Evolutionary conservation across 2,329 filamentous ascomycete genomes (phyloP), one percentile per base, ranked within the genome.

Genomic region (Ceratocystis smalleyi): DNA sequence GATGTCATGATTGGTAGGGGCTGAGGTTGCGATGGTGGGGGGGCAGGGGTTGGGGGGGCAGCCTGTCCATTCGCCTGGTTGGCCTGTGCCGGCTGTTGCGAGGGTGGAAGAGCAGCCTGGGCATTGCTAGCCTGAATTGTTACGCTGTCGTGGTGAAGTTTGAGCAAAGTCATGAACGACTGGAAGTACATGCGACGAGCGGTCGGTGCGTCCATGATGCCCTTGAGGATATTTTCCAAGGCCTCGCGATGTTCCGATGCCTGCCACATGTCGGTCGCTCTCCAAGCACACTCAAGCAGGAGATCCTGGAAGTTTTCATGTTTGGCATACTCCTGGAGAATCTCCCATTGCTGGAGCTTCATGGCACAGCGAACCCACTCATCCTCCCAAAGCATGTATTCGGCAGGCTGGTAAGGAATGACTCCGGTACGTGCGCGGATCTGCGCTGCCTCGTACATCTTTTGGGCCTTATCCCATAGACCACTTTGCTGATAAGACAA

Each of bases 321-420:
- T 75, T 99, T 99, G 3, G 94, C 91, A 71, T 97, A 97, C 70
- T 99, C 95, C 67, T 91, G 90, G 43, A 99, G 75, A 65, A 99
- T 92, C 70, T 99, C 94, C 94, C 94, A 99, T 72, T 99, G 95
- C 73, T 99, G 95, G 57, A 99, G 80, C 76, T 99, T 99, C 75
- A 97, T 91, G 0, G 92, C 94, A 73, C 94, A 99, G 61, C 96
- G 81, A 51, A 99, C 86, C 94, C 94, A 99, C 70, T 99, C 95
- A 72, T 99, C 94, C 75, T 99, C 94, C 94, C 94, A 99, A 0
- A 99, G 82, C 83, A 95, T 96, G 75, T 99, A 99, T 74, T 99
- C 94, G 40, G 87, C 91, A 70, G 95, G 89, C 0, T 92, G 96
- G 74, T 96, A 97, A 0, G 94, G 92, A 67, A 97, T 84, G n/a